These are phyloP conservation scores for Peronosclerospora sorghi DNA, from an alignment of 352 stramenopile species.

Conservation along the genomic window DNA sequence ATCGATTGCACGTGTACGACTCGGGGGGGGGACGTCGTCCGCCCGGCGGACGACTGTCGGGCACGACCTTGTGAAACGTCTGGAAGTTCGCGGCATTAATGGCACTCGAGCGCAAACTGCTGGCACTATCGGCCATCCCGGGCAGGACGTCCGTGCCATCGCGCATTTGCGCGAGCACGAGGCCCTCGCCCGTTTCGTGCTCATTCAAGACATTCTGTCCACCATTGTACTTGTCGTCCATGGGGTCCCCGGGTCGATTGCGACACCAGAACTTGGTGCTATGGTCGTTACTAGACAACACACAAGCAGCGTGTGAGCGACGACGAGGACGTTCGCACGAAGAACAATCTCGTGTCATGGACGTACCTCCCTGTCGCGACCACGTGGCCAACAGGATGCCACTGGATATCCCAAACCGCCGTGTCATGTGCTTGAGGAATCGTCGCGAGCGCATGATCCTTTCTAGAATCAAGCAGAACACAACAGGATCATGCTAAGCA, in stretches of 20 bases:
- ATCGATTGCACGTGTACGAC: constrained; percentile 83
- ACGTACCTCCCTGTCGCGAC: constrained; percentile 87
- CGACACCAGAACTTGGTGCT: constrained; percentile 97
- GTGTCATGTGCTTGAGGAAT: constrained; percentile 92
- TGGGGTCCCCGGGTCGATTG: constrained; percentile 87
- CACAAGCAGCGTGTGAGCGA: too few relatives aligned
- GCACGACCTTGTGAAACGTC: constrained; percentile 34
- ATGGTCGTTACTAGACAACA: constrained; percentile 84
- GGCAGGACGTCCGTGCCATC: constrained; percentile 43
- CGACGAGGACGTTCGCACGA: too few relatives aligned
- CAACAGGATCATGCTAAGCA: too few relatives aligned
- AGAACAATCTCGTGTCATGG: too few relatives aligned
- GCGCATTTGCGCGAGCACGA: constrained; percentile 14
- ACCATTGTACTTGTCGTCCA: constrained; percentile 86
- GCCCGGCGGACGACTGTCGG: constrained; percentile 17
- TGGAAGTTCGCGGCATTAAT: constrained; percentile 71
- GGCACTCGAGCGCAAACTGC: constrained; percentile 45
- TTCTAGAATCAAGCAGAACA: constrained; percentile 26
- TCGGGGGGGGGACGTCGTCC: constrained; percentile 57
- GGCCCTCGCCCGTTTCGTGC: constrained; percentile 33
- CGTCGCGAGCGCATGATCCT: constrained; percentile 70
- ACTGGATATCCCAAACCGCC: constrained; percentile 97
- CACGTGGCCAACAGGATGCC: constrained; percentile 94
- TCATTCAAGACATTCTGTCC: constrained; percentile 62
- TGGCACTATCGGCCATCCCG: constrained; percentile 50